Evolutionary conservation across 768 basidiomycete genomes (phyloP), one percentile per base, ranked within the genome.

Genomic region (Termitomyces sp.): DNA sequence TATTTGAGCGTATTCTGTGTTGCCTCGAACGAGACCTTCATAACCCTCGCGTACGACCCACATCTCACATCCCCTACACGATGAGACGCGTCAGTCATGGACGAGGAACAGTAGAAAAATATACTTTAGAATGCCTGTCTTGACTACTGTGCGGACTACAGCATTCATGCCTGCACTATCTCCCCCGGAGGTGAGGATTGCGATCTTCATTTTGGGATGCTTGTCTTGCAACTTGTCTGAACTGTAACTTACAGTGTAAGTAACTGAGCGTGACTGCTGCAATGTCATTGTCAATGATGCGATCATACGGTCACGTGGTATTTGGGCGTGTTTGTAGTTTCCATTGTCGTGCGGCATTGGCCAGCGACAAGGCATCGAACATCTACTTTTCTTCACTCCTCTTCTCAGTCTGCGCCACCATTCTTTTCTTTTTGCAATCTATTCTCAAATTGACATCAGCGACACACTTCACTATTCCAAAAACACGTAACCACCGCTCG

Each of bases 81-180:
- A 52, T 11, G 46, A 52, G 24, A 50, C 45, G 54, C 48, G 55
- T 54, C 59, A 57, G 61, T 49, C 32, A 22, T 35, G 42, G 11
- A 33, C 42, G 15, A 24, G 58, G 46, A 38, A 16, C 38, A 45
- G 52, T 49, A 28, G 20, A 39, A 36, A 48, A 60, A 59, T 15
- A 65, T 70, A 95, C 95, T 90, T 89, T 64, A 95, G 81, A 66
- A 99, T 97, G 40, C 90, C 94, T 66, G 88, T 87, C 76, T 94
- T 94, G 65, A 98, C 96, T 48, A 95, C 89, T 0, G 95, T 84
- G 65, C 97, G 91, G 53, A 99, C 96, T 58, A 88, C 92, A 36
- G 94, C 94, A 71, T 96, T 96, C 93, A 95, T 94, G 68, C 97
- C 97, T 57, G 97, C 96, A 75, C 92, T 94, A 81, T 99, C 97